Evolutionary conservation across 2,329 filamentous ascomycete genomes (phyloP), one percentile per base, ranked within the genome.

Genomic region (Lachnellula suecica): DNA sequence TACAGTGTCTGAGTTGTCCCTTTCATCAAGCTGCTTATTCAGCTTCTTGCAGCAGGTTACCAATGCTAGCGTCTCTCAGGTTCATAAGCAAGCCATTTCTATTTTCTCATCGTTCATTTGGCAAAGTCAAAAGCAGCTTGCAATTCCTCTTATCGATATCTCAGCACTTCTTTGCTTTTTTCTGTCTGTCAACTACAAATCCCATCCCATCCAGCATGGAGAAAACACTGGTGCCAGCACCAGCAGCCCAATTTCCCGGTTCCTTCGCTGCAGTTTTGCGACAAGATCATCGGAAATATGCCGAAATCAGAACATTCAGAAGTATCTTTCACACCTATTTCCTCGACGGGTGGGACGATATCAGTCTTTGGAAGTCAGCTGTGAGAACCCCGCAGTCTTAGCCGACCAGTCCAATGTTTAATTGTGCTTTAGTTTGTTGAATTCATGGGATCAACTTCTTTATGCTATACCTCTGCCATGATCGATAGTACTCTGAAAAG

Each of bases 401-500:
- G n/a, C n/a, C n/a, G n/a, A n/a, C n/a, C n/a, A n/a, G n/a, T n/a
- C n/a, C n/a, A n/a, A n/a, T n/a, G n/a, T n/a, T n/a, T n/a, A n/a
- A n/a, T n/a, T n/a, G n/a, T n/a, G n/a, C 23, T 31, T 19, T 13
- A 68, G 66, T 61, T 67, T 34, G 61, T 70, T 23, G 69, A 71
- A 51, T 59, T 58, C 3, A 47, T 68, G 10, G 69, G 61, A 4
- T 65, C 67, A 10, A 54, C 62, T 2, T 54, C 59, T 4, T 35
- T 68, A n/a, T 61, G 66, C 13, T 71, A 66, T 46, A 19, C 70
- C 0, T 65, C 65, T 1, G 68, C 63, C 3, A 66, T 68, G 48
- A 65, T 69, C 6, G 53, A 59, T 8, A 64, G 62, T 1, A 68
- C 68, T 2, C 56, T 71, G 17, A 47, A 58, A 7, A 66, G 58